Percentiles rank a stretch among this genome's conserved stretches.
Evolutionary conservation across 768 basidiomycete species (phyloP).

Genomic region (Macrolepiota albuminosa): DNA sequence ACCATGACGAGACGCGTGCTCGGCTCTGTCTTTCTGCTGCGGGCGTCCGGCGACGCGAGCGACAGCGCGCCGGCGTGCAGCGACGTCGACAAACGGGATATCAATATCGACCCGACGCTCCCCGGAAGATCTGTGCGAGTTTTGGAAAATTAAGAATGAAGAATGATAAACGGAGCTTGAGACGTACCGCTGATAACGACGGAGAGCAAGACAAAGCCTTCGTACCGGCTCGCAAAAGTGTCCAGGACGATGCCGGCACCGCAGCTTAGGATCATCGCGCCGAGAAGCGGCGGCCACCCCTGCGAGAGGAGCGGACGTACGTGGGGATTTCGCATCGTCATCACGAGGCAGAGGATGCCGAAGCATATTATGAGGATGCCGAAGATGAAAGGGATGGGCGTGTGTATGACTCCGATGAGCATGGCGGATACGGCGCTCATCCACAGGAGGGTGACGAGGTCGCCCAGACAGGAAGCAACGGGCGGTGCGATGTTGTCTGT

Average conservation of each 20-base stretch:
- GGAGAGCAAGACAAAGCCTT: conserved; percentile 83
- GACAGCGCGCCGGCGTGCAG: conserved; percentile 63
- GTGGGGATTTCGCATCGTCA: conserved; percentile 61
- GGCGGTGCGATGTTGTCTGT: conserved; percentile 95
- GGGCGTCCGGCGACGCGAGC: conserved; percentile 18
- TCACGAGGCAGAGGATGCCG: conserved; percentile 42
- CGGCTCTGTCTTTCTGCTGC: conserved; percentile 24
- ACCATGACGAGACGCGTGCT: conserved; percentile 53
- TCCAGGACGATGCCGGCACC: conserved; percentile 92
- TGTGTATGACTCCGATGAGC: conserved; percentile 64
- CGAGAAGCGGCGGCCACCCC: conserved; percentile 89
- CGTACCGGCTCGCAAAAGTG: conserved; percentile 79
- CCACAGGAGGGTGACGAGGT: conserved; percentile 84
- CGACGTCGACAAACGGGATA: conserved; percentile 86
- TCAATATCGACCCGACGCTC: conserved; percentile 84
- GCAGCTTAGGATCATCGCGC: conserved; percentile 85
- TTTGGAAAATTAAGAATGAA: too few species aligned
- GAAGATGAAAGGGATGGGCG: conserved; percentile 58
- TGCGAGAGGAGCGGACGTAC: conserved; percentile 70
- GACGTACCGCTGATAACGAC: conserved; percentile 79
- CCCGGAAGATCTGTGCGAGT: conserved; percentile 69
- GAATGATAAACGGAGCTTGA: neutral
- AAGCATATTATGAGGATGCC: conserved; percentile 44
- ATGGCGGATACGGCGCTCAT: conserved; percentile 69
- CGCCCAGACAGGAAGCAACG: conserved; percentile 88